Percentiles rank a stretch among this genome's conserved stretches.
phyloP scores from a whole-genome alignment of 1,139 yeast genomes.

The Hemisphaericaspora subhashii region DNA sequence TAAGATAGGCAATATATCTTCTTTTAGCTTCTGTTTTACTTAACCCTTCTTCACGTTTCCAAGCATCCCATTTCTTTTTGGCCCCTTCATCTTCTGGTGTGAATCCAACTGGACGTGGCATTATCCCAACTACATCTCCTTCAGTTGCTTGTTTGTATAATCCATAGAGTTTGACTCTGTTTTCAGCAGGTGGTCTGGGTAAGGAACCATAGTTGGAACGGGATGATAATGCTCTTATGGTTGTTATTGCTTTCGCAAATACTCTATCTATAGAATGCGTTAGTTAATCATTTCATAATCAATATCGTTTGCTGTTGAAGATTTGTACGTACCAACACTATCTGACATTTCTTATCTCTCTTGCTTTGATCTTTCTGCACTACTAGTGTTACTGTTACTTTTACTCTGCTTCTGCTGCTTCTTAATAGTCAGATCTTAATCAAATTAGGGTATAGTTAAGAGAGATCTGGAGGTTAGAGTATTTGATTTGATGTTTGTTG shows the following conservation, averaged over 20 bases:
- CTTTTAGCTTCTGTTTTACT: constrained; percentile 74
- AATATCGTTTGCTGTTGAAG: background rate
- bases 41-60: constrained; percentile 75
- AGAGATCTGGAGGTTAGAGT: too few species aligned
- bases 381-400: background rate
- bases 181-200: constrained; percentile 79
- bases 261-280: constrained; percentile 59
- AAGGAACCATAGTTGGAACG: constrained; percentile 67
- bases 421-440: too few species aligned
- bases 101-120: constrained; percentile 64
- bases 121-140: constrained; percentile 71
- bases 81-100: constrained; percentile 66
- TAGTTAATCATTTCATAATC: too few species aligned
- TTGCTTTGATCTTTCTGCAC: too few species aligned
- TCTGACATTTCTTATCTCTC: constrained; percentile 13
- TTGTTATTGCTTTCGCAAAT: constrained; percentile 76
- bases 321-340: constrained; percentile 15
- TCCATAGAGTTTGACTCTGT: constrained; percentile 70
- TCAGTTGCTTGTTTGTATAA: constrained; percentile 87
- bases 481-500: too few species aligned
- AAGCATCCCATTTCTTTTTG: constrained; percentile 79
- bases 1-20: constrained; percentile 62
- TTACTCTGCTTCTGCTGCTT: too few species aligned
- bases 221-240: constrained; percentile 71
- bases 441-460: too few species aligned